Percentiles rank a stretch among this genome's conserved stretches.
These are phyloP conservation scores for Rosa persica DNA, from an alignment of 306 rosid genomes.

Conservation along the genomic window DNA sequence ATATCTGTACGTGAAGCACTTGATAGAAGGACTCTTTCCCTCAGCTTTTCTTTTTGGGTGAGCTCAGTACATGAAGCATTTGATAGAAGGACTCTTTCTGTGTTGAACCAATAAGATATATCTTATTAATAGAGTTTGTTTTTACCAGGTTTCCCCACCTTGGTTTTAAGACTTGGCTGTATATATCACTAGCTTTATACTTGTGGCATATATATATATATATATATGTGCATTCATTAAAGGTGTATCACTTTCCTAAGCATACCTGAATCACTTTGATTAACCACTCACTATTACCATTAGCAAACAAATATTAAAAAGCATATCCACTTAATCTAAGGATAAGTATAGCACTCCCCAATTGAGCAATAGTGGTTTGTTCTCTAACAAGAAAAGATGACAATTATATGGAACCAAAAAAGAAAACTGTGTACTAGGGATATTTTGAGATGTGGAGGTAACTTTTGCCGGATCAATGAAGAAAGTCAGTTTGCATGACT, in stretches of 20 bases:
- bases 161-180: background rate
- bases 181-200: background rate
- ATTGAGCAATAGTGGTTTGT: background rate
- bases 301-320: background rate
- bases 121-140: background rate
- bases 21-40: too few species aligned
- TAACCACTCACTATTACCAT: background rate
- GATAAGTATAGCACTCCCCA: background rate
- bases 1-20: background rate
- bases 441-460: conserved; percentile 15
- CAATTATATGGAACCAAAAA: background rate
- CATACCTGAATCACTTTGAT: background rate
- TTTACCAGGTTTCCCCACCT: background rate
- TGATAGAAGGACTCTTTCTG: background rate
- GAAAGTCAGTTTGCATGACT: conserved; percentile 12
- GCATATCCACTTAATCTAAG: conserved; percentile 15
- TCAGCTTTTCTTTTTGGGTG: background rate
- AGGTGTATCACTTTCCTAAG: background rate
- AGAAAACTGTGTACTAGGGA: background rate
- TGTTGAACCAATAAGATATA: background rate
- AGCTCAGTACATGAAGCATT: background rate
- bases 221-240: background rate
- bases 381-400: background rate
- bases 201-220: background rate
- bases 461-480: conserved; percentile 18